Evolutionary conservation across 805 yeast genomes (phyloP), one percentile per base, ranked within the genome.

Genomic region (Candida jianshihensis): DNA sequence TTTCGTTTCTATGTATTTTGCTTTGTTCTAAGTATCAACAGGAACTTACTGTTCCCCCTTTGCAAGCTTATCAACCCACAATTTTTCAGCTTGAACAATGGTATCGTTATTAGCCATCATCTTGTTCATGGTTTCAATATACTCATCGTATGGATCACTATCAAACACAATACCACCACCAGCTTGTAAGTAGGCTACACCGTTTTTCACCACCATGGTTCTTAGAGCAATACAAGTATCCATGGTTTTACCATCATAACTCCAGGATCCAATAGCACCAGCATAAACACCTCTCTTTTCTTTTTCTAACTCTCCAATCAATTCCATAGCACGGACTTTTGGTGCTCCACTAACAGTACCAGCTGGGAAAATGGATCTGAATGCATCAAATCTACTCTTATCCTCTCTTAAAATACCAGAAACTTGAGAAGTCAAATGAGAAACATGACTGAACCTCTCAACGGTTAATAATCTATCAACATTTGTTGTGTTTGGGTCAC

Each of bases 261-360:
- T 88, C 96, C 97, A 92, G 57, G 84, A 83, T 7, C 99, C 98
- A 15, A 92, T 97, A 2, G 98, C 98, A 43, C 98, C 98, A 1
- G 99, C 98, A 56, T 92, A 92, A 8, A 90, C 89, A 31, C 97
- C 98, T 55, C 98, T 72, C 54, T 87, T 86, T 56, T 90, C 97
- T 42, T 75, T 72, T 57, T 92, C 98, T 33, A 90, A 64, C 57
- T 86, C 95, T 15, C 84, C 82, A 49, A 92, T 87, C 30, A 92
- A 68, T 60, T 89, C 94, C 97, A 92, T 92, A 9, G 98, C 98
- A 51, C 75, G 78, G 29, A 92, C 95, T 61, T 92, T 92, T 38
- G 99, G 99, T 3, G 99, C 97, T 27, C 99, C 99, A 38, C 94
- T 81, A 11, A 90, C 97, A 2, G 99, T 92, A 30, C 99, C 99